Conservation (phyloP, 345 rosid species). For the Pistacia vera region DNA sequence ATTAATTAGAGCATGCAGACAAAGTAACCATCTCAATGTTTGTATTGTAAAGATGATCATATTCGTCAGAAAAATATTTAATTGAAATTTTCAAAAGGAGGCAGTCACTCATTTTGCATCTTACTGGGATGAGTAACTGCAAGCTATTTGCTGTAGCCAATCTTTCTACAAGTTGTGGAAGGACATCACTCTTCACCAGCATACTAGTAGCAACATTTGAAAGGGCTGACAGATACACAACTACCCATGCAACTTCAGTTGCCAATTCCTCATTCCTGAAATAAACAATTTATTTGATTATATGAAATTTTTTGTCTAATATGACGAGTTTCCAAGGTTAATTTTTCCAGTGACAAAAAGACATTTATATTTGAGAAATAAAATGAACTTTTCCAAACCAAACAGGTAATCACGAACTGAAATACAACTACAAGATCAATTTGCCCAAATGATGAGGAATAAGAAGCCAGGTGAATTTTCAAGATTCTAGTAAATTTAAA, state of each 20-base stretch:
- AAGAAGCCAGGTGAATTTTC: background rate
- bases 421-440: background rate
- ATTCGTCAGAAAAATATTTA: background rate
- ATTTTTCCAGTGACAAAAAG: background rate
- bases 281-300: constrained; percentile 18
- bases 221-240: constrained; percentile 96
- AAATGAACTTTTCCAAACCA: background rate
- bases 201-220: constrained; percentile 74
- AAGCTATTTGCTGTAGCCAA: constrained; percentile 74
- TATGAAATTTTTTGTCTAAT: background rate
- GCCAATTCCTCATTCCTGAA: constrained; percentile 90
- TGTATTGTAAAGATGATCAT: background rate
- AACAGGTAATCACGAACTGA: background rate
- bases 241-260: constrained; percentile 94
- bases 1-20: background rate
- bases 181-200: constrained; percentile 72
- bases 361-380: background rate
- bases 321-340: background rate
- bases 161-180: constrained; percentile 78
- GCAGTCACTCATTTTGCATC: constrained; percentile 10
- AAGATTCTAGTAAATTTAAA: constrained; percentile 6
- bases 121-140: constrained; percentile 94
- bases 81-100: background rate
- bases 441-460: background rate
- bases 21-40: constrained; percentile 7